Evolutionary conservation across 164 flowering plant species (phyloP).

Genomic region (Cinnamomum micranthum): DNA sequence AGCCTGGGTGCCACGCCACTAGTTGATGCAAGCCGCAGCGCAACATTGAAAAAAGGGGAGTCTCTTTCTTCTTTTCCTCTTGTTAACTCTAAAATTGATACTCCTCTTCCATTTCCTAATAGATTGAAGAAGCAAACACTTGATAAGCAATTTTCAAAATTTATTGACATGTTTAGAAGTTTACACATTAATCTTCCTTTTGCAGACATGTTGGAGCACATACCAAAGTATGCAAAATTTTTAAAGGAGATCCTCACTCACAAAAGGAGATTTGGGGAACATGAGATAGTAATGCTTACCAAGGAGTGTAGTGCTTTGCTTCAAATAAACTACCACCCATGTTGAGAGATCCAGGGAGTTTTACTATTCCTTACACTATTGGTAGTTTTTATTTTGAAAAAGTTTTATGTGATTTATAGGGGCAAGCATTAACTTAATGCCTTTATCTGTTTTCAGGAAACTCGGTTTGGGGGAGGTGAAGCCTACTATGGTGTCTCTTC

Average conservation of each 20-base stretch:
- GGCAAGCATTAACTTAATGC: not conserved
- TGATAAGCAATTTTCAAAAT: too few species aligned
- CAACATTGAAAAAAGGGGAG: not conserved
- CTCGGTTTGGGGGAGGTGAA: not conserved
- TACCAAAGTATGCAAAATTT: too few species aligned
- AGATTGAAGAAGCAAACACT: too few species aligned
- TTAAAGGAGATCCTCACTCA: not conserved
- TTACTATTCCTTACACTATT: not conserved
- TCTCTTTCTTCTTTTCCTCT: too few species aligned
- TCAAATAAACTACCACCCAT: not conserved
- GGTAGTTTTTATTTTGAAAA: not conserved
- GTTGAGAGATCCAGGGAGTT: not conserved
- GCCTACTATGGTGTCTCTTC: not conserved
- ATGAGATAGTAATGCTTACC: not conserved
- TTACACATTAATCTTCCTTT: too few species aligned
- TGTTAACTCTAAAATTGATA: too few species aligned
- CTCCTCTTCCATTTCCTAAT: too few species aligned
- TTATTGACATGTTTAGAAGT: too few species aligned
- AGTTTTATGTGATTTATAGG: slow-evolving; percentile 2
- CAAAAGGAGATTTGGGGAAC: not conserved
- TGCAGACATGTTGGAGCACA: too few species aligned
- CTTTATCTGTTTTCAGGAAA: not conserved
- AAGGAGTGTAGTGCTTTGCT: not conserved
- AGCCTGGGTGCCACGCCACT: too few species aligned
- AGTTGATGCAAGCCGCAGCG: too few species aligned